A percentile compares a stretch with the other conserved stretches of the same genome.
Conservation (phyloP, 2,329 filamentous ascomycete species). For the Cordyceps farinosa region DNA sequence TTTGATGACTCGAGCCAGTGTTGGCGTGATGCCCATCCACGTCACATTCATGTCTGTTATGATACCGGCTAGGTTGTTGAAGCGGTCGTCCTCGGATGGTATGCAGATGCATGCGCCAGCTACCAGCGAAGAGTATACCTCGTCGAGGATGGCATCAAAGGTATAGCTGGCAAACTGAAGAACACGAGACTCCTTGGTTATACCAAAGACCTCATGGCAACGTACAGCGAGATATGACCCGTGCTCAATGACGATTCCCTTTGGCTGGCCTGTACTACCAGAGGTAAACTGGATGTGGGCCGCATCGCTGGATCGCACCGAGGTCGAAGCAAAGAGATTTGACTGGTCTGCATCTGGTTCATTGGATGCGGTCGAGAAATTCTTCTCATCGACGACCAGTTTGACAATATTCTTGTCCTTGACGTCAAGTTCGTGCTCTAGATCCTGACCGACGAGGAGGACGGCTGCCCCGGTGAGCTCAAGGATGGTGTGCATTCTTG, state of each 20-base stretch:
- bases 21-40: conserved; percentile 21
- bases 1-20: conserved; percentile 16
- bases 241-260: conserved; percentile 22
- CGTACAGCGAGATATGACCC: not conserved
- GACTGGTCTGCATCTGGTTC: not conserved
- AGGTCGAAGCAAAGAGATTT: not conserved
- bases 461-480: not conserved
- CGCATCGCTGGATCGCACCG: not conserved
- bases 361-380: not conserved
- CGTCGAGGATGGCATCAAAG: conserved; percentile 21
- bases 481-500: not conserved
- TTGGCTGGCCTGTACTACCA: conserved; percentile 23
- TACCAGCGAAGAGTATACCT: conserved; percentile 20
- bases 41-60: conserved; percentile 20
- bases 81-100: conserved; percentile 23
- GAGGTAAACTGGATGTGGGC: conserved; percentile 22
- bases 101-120: conserved; percentile 22
- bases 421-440: not conserved
- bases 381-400: not conserved
- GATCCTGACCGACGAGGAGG: not conserved
- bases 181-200: conserved; percentile 5
- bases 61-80: conserved; percentile 22
- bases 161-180: conserved; percentile 22
- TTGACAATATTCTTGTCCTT: not conserved
- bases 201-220: not conserved